Evolutionary conservation across 2,329 filamentous ascomycete genomes (phyloP).

Genomic region (Aspergillus texensis): DNA sequence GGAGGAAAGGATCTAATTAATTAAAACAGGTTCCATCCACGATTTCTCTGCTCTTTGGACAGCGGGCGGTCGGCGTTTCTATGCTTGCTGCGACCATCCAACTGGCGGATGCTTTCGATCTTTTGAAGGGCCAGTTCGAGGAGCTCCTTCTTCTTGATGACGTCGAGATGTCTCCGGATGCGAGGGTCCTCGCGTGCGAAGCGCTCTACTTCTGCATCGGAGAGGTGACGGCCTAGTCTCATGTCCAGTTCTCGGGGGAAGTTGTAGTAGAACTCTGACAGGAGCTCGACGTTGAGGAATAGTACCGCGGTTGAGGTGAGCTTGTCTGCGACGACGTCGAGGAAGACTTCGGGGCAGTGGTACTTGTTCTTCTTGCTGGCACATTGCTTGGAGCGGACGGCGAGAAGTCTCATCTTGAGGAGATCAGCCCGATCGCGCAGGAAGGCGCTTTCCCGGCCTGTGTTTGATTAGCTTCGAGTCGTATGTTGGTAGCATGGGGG

Average conservation of each 20-base stretch:
- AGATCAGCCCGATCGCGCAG: constrained; percentile 88
- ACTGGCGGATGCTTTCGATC: constrained; percentile 85
- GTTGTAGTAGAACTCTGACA: constrained; percentile 97
- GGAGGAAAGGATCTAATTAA: background rate
- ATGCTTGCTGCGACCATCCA: constrained; percentile 74
- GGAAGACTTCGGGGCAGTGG: constrained; percentile 93
- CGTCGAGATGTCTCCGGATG: constrained; percentile 83
- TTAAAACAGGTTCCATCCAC: constrained; percentile 50
- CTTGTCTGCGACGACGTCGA: constrained; percentile 96
- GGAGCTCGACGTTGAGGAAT: constrained; percentile 94
- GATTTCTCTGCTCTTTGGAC: constrained; percentile 40
- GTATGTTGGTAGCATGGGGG: background rate
- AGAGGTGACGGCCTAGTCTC: constrained; percentile 78
- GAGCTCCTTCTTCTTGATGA: constrained; percentile 88
- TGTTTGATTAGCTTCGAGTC: constrained; percentile 8
- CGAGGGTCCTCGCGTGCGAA: constrained; percentile 94
- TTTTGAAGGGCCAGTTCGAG: constrained; percentile 92
- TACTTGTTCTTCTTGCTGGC: constrained; percentile 85
- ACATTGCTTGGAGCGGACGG: constrained; percentile 90
- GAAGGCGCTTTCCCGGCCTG: constrained; percentile 91
- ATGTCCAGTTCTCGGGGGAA: constrained; percentile 92
- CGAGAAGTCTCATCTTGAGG: constrained; percentile 84
- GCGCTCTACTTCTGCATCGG: constrained; percentile 77
- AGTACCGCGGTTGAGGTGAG: constrained; percentile 92
- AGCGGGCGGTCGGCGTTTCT: constrained; percentile 43